A percentile compares a stretch with the other conserved stretches of the same genome.
Evolutionary conservation across 495 filamentous ascomycete genomes (phyloP).

Genomic region (Tuber melanosporum): DNA sequence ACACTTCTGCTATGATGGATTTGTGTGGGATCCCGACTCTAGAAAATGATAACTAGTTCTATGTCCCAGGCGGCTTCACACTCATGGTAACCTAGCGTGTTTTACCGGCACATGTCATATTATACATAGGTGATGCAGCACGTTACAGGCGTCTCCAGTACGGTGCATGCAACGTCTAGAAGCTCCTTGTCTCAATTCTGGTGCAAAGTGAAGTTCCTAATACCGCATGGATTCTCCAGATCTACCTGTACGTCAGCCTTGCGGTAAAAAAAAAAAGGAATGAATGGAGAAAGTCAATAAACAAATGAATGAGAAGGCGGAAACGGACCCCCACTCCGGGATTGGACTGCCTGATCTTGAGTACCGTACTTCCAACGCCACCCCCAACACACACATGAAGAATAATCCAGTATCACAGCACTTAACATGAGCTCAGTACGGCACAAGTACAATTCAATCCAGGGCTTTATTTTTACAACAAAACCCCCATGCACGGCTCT

Average conservation of each 20-base stretch:
- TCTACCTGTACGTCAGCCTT: neutral
- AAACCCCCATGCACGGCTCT: neutral
- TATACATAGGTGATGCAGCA: neutral
- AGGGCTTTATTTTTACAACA: neutral
- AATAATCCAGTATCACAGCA: neutral
- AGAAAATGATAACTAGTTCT: neutral
- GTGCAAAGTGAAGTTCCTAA: neutral
- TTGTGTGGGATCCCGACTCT: neutral
- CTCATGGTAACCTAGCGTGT: neutral
- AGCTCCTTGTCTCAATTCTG: neutral
- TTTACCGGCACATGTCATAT: neutral
- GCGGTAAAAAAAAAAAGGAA: neutral
- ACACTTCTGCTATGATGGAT: neutral
- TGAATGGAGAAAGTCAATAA: neutral
- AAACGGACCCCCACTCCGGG: neutral
- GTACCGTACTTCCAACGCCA: neutral
- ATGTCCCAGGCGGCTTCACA: neutral
- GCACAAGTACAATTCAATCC: neutral
- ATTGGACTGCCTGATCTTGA: neutral
- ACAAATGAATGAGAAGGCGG: neutral
- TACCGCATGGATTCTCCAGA: neutral
- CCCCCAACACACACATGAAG: neutral
- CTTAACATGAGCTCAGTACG: no score
- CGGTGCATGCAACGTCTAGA: neutral
- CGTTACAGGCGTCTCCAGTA: neutral